phyloP scores from a whole-genome alignment of 164 flowering plant genomes.

The Echeveria elegans region DNA sequence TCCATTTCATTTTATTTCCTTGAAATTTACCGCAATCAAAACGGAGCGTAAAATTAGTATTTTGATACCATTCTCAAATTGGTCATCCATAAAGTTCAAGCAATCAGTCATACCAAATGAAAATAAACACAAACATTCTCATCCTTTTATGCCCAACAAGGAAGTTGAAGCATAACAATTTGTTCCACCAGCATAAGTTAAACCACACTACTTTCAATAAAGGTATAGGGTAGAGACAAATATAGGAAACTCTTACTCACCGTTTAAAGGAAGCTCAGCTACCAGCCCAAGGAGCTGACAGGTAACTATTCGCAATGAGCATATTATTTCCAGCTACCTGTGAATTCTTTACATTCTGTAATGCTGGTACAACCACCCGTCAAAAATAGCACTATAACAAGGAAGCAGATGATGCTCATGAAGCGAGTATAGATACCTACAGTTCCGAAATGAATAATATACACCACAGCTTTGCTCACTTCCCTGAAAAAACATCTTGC shows the following conservation, averaged over 20 bases:
- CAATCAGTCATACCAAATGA: too few species aligned
- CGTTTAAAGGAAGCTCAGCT: not conserved
- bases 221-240: not conserved
- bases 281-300: constrained; percentile 1
- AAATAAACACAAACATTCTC: too few species aligned
- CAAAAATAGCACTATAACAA: not conserved
- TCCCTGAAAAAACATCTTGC: constrained; percentile 10
- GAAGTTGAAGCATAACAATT: too few species aligned
- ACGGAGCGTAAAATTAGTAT: too few species aligned
- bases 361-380: constrained; percentile 4
- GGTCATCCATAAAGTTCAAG: too few species aligned
- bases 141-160: too few species aligned
- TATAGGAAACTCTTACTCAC: not conserved
- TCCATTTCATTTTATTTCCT: too few species aligned
- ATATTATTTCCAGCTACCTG: not conserved
- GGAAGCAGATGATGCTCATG: not conserved
- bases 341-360: not conserved
- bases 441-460: not conserved
- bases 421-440: not conserved
- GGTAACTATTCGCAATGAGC: not conserved
- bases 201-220: not conserved
- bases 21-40: too few species aligned
- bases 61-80: too few species aligned
- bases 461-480: not conserved
- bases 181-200: not conserved